phyloP scores from a whole-genome alignment of 306 rosid species.

The Lathyrus oleraceus region DNA sequence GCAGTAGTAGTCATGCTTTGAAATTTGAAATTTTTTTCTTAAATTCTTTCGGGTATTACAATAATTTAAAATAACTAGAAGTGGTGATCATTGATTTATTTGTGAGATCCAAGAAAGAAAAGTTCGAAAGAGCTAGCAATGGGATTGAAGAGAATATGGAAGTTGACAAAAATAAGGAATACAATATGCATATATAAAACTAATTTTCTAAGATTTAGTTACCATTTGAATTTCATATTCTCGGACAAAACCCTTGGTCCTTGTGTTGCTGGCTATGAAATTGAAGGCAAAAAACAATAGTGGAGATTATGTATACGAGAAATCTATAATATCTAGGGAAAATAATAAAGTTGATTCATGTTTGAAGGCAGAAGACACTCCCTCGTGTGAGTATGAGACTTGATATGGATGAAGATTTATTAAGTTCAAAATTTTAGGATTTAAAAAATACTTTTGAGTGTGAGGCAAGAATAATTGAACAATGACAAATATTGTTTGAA shows the following conservation, averaged over 20 bases:
- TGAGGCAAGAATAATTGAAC: too few relatives aligned
- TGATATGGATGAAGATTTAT: background rate
- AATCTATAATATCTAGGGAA: conserved; percentile 25
- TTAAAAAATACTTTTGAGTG: too few relatives aligned
- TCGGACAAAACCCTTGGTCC: conserved; percentile 42
- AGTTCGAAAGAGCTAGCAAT: conserved; percentile 30
- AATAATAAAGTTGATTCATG: conserved; percentile 37
- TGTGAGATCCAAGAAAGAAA: conserved; percentile 48
- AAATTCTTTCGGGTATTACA: background rate
- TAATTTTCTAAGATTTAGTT: conserved; percentile 51
- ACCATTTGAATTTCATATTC: conserved; percentile 35
- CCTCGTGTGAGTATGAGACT: conserved; percentile 39
- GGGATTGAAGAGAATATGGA: conserved; percentile 43
- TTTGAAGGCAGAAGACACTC: conserved; percentile 44
- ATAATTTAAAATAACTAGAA: background rate
- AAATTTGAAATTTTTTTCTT: background rate
- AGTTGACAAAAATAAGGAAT: conserved; percentile 40
- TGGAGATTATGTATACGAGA: conserved; percentile 30
- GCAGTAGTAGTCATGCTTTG: too few relatives aligned
- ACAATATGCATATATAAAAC: conserved; percentile 27
- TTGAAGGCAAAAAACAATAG: conserved; percentile 40
- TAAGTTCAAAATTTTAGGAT: too few relatives aligned
- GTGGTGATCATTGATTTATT: background rate
- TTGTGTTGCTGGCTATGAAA: conserved; percentile 38
- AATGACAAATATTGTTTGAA: too few relatives aligned